Percentiles rank a stretch among this genome's conserved stretches.
Evolutionary conservation across 169 alveolate genomes (phyloP).

Genomic region (Plasmodium reichenowi): DNA sequence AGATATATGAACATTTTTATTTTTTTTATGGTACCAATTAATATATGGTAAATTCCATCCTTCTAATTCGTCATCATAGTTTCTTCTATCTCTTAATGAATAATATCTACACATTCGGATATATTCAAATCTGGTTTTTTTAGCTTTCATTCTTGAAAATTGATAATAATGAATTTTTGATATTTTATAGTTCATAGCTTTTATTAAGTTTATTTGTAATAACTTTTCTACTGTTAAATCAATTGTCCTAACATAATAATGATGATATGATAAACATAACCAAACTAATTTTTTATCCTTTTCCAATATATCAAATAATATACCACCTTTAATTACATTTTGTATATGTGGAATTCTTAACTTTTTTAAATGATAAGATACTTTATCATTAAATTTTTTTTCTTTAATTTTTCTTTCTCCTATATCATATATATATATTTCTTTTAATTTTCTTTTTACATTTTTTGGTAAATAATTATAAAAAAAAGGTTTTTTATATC

Average conservation of each 20-base stretch:
- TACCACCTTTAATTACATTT: constrained; percentile 78
- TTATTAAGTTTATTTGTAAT: constrained; percentile 76
- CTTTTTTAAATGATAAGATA: constrained; percentile 81
- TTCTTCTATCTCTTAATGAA: constrained; percentile 82
- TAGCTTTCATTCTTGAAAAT: constrained; percentile 85
- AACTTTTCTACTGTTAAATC: constrained; percentile 81
- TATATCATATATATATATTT: constrained; percentile 7
- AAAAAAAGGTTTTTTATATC: constrained; percentile 50
- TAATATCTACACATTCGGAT: constrained; percentile 86
- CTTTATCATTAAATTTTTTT: constrained; percentile 59
- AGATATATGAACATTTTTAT: constrained; percentile 61
- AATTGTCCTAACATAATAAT: constrained; percentile 83
- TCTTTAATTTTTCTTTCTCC: constrained; percentile 35
- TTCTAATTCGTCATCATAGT: constrained; percentile 79
- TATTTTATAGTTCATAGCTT: constrained; percentile 81
- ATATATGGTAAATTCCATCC: constrained; percentile 87
- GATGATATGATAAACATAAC: constrained; percentile 86
- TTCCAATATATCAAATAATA: constrained; percentile 82
- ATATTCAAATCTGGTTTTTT: constrained; percentile 82
- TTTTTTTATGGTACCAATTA: constrained; percentile 81
- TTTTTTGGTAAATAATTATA: constrained; percentile 40
- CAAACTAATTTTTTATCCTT: constrained; percentile 81
- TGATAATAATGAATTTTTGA: constrained; percentile 83
- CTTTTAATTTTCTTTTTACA: constrained; percentile 38
- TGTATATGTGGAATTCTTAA: constrained; percentile 80